Base-by-base conservation (phyloP, 2,329 filamentous ascomycete genomes). In the Microcyclospora tardicrescens region DNA sequence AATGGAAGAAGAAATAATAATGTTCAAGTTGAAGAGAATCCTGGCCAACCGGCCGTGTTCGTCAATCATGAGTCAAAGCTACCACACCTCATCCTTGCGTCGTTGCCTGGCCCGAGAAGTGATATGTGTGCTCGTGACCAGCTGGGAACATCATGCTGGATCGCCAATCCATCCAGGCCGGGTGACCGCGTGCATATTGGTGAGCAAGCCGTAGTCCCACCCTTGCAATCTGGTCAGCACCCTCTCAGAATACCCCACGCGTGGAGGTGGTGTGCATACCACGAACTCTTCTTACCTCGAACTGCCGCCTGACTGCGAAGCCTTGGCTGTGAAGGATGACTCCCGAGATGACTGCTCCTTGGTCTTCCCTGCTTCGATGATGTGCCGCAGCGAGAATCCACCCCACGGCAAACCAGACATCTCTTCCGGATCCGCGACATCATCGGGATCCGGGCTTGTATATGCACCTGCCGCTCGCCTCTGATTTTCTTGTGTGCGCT, bases 391-490 rank as follows among this genome's bases (percentile, higher is more conserved):
- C 43, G 71, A 80, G 46, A 83, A 59, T 14, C 78, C 72, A 28
- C 81, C 81, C 81, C 80, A 85, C 0, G 81, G 81, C 2, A 84
- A 63, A 0, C 81, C 81, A 0, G 77, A 77, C 6, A 75, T 66
- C 10, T 71, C 66, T 35, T 72, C 69, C 28, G 52, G 55, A 42
- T 59, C 60, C 12, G 12, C 30, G 28, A 81, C 64, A 31, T 81
- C 75, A 11, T 66, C 62, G 3, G 75, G 64, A 14, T 71, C 67
- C 0, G 78, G 75, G 1, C 76, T 69, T 12, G 68, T 67, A 55
- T 85, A 85, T 43, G 72, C 71, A 54, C 72, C 72, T 33, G 70
- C 74, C 2, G 81, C 81, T 41, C 75, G 65, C 40, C 75, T 65
- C 53, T 71, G 68, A 53, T 85, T 81, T 42, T 75, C 71, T 13